These are phyloP conservation scores for Dalechampia spathulata DNA, from an alignment of 441 rosid species.

Conservation along the genomic window DNA sequence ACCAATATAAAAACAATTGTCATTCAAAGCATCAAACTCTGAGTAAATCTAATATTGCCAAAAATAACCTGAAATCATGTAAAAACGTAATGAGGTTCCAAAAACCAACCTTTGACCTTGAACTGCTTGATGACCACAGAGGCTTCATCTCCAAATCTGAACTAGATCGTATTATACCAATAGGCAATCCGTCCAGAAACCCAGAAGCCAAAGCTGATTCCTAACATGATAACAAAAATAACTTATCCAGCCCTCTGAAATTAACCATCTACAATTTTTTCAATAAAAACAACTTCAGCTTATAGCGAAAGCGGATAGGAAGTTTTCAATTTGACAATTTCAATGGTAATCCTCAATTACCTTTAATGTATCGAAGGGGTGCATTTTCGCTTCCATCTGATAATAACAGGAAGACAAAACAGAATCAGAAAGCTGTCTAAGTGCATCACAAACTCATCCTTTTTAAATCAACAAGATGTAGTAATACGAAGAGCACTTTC, in stretches of 20 bases:
- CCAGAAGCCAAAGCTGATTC: conserved; percentile 37
- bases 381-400: conserved; percentile 56
- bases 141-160: conserved; percentile 87
- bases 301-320: background rate
- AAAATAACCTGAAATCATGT: no score
- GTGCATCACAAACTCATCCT: background rate
- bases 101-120: conserved; percentile 66
- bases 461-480: background rate
- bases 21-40: no score
- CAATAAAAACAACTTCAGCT: background rate
- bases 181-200: conserved; percentile 51
- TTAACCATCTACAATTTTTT: background rate
- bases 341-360: no score
- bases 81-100: no score
- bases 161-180: conserved; percentile 54
- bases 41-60: no score
- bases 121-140: conserved; percentile 66
- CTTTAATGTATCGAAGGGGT: conserved; percentile 46
- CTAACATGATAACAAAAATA: conserved; percentile 25
- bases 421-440: background rate
- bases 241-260: no score
- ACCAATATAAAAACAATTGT: no score
- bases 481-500: background rate
- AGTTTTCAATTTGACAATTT: background rate
- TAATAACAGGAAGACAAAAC: conserved; percentile 17